Conservation (phyloP, 2,329 filamentous ascomycete species). For the Curvularia eragrostidis region DNA sequence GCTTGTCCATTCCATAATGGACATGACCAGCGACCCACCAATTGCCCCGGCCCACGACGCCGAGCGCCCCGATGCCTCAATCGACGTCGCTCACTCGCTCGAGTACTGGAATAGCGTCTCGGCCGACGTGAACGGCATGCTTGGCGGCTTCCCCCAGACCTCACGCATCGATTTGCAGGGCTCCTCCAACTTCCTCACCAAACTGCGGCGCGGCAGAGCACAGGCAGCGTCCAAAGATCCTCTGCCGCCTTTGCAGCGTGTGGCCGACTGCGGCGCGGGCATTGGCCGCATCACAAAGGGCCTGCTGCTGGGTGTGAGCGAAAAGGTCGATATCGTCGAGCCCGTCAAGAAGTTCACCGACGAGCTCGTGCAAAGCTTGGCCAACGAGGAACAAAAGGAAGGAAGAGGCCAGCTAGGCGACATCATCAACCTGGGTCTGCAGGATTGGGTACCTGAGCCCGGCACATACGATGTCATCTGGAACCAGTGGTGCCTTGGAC, state of each 20-base stretch:
- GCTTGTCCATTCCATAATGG: constrained; percentile 23
- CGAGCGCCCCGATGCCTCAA: constrained; percentile 51
- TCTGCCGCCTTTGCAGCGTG: constrained; percentile 49
- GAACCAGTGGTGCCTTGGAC: constrained; percentile 89
- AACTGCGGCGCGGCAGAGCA: constrained; percentile 57
- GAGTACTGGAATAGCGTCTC: constrained; percentile 61
- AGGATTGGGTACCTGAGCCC: constrained; percentile 66
- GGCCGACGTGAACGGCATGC: constrained; percentile 73
- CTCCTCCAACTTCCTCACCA: constrained; percentile 72
- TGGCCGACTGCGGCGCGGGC: constrained; percentile 68
- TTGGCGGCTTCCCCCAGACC: constrained; percentile 74
- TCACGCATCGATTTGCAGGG: constrained; percentile 75
- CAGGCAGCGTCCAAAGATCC: constrained; percentile 26
- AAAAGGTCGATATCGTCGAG: constrained; percentile 81
- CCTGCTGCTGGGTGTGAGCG: constrained; percentile 73
- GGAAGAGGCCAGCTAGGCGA: constrained; percentile 61
- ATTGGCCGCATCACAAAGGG: constrained; percentile 85
- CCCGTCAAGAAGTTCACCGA: constrained; percentile 82
- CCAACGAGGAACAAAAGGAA: constrained; percentile 26
- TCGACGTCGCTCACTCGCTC: constrained; percentile 53
- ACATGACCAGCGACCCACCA: constrained; percentile 38
- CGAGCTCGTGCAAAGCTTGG: constrained; percentile 53
- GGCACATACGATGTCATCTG: constrained; percentile 79
- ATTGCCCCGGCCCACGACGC: constrained; percentile 23
- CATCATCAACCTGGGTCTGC: constrained; percentile 75